phyloP scores from a whole-genome alignment of 2,329 filamentous ascomycete genomes.

The Seiridium unicorne region DNA sequence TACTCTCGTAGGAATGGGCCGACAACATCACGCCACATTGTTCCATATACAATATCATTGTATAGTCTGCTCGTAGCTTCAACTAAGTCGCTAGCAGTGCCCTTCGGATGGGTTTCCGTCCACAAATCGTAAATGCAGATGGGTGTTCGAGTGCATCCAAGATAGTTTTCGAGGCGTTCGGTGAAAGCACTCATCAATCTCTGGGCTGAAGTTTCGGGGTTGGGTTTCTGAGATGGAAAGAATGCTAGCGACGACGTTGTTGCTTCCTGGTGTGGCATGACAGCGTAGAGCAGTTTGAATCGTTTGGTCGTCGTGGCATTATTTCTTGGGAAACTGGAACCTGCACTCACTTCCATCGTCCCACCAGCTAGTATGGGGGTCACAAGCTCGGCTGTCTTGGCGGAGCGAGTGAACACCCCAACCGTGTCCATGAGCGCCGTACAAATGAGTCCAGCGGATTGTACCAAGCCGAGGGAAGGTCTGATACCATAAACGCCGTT shows the following conservation, averaged over 20 bases:
- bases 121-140: constrained; percentile 14
- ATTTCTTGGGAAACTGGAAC: neutral
- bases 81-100: constrained; percentile 7
- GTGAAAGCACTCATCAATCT: constrained; percentile 12
- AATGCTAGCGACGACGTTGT: constrained; percentile 10
- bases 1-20: constrained; percentile 11
- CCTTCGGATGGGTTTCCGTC: constrained; percentile 10
- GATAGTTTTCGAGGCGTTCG: constrained; percentile 7
- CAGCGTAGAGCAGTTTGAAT: constrained; percentile 14
- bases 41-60: constrained; percentile 12
- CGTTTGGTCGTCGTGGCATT: neutral
- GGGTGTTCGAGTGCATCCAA: constrained; percentile 9
- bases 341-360: neutral
- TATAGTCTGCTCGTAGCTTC: constrained; percentile 14
- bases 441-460: constrained; percentile 9
- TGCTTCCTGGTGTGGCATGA: constrained; percentile 5
- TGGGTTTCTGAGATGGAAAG: constrained; percentile 3
- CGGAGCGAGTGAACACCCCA: constrained; percentile 16
- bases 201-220: constrained; percentile 4
- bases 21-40: constrained; percentile 8
- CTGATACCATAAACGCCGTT: constrained; percentile 17
- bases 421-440: constrained; percentile 9
- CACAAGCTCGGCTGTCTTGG: constrained; percentile 5
- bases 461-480: constrained; percentile 8
- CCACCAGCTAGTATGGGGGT: neutral